Evolutionary conservation across 805 yeast species (phyloP).

Genomic region (Starmera amethionina): DNA sequence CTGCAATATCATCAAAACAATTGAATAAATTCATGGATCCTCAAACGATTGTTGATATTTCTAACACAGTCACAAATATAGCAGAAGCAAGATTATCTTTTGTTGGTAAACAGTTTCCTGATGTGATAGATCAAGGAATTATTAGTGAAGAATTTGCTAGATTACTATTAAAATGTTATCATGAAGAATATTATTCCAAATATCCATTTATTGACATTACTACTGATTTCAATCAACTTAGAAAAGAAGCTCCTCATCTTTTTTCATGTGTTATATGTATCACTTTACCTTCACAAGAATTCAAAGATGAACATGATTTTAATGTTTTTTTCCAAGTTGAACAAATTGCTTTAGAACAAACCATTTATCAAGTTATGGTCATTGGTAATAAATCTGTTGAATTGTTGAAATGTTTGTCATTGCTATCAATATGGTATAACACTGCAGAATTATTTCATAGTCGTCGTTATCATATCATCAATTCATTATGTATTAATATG

Average conservation of each 20-base stretch:
- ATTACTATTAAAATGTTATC: constrained; percentile 40
- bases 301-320: constrained; percentile 18
- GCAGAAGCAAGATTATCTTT: constrained; percentile 26
- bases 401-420: constrained; percentile 48
- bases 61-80: constrained; percentile 34
- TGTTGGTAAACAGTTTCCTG: constrained; percentile 20
- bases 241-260: constrained; percentile 45
- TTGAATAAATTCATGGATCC: constrained; percentile 31
- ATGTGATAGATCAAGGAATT: constrained; percentile 48
- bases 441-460: constrained; percentile 75
- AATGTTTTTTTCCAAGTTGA: constrained; percentile 40
- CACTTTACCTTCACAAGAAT: constrained; percentile 34
- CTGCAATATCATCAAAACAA: too few species aligned
- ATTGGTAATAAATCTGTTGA: constrained; percentile 66
- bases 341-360: constrained; percentile 38
- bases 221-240: constrained; percentile 32
- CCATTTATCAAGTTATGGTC: constrained; percentile 52
- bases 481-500: constrained; percentile 53
- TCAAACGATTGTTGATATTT: constrained; percentile 31
- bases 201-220: constrained; percentile 55
- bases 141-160: constrained; percentile 52
- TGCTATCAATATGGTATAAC: constrained; percentile 72
- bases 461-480: constrained; percentile 65
- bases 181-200: constrained; percentile 30
- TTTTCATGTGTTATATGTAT: constrained; percentile 58